Base-by-base conservation (phyloP, 495 filamentous ascomycete genomes). In the Darksidea phi region DNA sequence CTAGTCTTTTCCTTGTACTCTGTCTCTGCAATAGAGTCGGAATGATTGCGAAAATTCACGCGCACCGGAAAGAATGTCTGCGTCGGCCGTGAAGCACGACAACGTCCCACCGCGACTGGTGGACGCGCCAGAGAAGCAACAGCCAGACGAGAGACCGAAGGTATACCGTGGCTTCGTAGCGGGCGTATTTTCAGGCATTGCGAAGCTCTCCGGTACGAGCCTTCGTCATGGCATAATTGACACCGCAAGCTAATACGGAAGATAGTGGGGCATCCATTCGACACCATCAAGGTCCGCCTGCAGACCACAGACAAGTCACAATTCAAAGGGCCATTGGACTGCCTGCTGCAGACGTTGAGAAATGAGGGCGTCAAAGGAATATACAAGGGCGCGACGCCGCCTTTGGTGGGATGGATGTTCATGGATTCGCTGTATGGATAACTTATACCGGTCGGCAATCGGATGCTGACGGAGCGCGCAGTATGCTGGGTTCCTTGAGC, bases 371-470 rank as follows among this genome's bases (percentile, higher is more conserved):
- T 93, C 28, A 71, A 74, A 21, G 91, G 88, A 15, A 74, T 96
- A 18, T 96, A 96, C 77, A 96, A 96, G 72, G 91, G 88, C 69
- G 91, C 92, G 13, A 89, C 88, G 3, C 93, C 93, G 37, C 93
- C 91, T 42, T 75, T 96, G 51, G 83, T 96, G 57, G 94, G 94
- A 60, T 98, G 93, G 93, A 96, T 96, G 90, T 87, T 93, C 71
- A 97, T 97, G 93, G 93, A 97, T 74, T 88, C 84, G 59, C 76
- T 96, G 82, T 85, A 70, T 67, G 75, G 73, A 18, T 17, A 13
- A 2, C 25, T 0, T 17, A 6, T 24, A 3, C 1, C 11, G 11
- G 23, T 17, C 6, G 8, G 20, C 17, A 24, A 10, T 12, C 11
- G 6, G 13, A 24, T 26, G 32, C 24, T 61, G 20, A 61, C 28